Conservation (phyloP, 164 flowering plant species). For the Euptelea pleiosperma region DNA sequence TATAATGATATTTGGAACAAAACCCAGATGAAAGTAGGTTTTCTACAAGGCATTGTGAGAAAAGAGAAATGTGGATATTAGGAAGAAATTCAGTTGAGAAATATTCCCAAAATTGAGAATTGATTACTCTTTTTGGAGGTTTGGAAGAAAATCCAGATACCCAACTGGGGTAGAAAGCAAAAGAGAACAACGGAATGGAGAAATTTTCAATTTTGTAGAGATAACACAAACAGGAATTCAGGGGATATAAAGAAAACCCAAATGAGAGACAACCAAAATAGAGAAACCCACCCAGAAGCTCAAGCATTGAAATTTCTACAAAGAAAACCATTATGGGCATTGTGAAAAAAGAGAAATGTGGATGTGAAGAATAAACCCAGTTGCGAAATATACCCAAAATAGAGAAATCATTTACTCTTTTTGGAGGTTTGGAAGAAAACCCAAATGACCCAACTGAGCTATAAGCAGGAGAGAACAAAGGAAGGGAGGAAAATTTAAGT, state of each 20-base stretch:
- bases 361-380: background rate
- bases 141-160: constrained; percentile 10
- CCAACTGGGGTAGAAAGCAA: background rate
- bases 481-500: background rate
- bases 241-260: background rate
- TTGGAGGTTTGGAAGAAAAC: constrained; percentile 6
- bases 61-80: background rate
- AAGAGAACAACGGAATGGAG: too few species aligned
- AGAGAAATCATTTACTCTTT: background rate
- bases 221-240: background rate
- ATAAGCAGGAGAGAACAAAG: background rate
- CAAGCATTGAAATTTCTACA: background rate
- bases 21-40: background rate
- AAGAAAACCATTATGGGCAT: too few species aligned
- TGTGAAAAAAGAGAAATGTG: background rate
- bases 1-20: background rate
- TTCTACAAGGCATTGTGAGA: background rate
- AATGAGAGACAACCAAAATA: background rate
- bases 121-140: background rate
- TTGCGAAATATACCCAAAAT: background rate
- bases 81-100: background rate
- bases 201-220: too few species aligned
- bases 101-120: background rate
- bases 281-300: too few species aligned
- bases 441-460: constrained; percentile 6